Conservation (phyloP, 2,329 filamentous ascomycete species). For the Talaromyces piceae region DNA sequence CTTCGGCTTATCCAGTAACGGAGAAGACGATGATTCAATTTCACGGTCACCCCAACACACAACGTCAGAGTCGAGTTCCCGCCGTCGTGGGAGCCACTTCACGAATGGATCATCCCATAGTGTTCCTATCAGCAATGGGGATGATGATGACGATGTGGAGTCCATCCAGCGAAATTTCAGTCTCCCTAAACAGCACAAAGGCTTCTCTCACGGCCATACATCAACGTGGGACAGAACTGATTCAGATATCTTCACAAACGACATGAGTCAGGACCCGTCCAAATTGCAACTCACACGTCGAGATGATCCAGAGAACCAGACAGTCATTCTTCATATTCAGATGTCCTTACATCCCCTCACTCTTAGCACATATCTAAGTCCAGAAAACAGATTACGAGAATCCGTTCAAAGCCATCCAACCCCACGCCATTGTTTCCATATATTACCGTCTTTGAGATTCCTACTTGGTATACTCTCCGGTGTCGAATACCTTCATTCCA, state of each 20-base stretch:
- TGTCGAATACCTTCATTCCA: conserved; percentile 56
- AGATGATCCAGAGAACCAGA: conserved; percentile 22
- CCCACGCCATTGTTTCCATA: conserved; percentile 55
- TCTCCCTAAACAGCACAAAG: conserved; percentile 13
- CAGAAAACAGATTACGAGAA: conserved; percentile 19
- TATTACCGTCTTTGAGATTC: conserved; percentile 49
- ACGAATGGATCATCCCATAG: conserved; percentile 35
- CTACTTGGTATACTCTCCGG: conserved; percentile 55
- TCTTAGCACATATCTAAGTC: conserved; percentile 51
- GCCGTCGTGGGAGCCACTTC: conserved; percentile 26
- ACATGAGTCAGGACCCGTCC: conserved; percentile 28
- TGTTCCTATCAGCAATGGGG: conserved; percentile 21
- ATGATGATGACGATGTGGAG: conserved; percentile 43
- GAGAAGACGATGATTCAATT: conserved; percentile 18
- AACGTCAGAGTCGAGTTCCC: conserved; percentile 13
- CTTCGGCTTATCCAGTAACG: conserved; percentile 30
- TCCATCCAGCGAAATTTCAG: conserved; percentile 39
- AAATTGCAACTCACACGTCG: conserved; percentile 24
- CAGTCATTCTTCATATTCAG: conserved; percentile 56
- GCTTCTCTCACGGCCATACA: conserved; percentile 21
- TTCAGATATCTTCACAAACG: conserved; percentile 37
- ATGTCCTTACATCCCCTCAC: conserved; percentile 60
- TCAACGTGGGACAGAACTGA: conserved; percentile 30
- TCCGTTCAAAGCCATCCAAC: conserved; percentile 9
- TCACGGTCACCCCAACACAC: conserved; percentile 7